Evolutionary conservation across 1,284 basidiomycete genomes (phyloP).

Genomic region (Rhodotorula sp.): DNA sequence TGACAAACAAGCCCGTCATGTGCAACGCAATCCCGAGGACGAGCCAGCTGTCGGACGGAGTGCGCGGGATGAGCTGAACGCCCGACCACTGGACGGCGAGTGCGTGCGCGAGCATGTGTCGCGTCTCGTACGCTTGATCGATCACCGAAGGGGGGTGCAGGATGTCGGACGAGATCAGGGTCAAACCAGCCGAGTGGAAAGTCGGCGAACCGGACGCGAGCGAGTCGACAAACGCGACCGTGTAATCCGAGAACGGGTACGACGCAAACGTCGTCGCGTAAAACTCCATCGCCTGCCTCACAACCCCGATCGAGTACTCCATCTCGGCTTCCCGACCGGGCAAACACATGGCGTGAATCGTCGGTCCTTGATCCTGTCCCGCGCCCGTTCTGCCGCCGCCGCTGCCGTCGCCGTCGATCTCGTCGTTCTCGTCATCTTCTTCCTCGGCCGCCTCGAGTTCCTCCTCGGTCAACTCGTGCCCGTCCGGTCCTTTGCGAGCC

Average conservation of each 20-base stretch:
- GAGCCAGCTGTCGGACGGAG: slow-evolving; percentile 95
- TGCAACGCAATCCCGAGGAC: slow-evolving; percentile 89
- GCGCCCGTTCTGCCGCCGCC: slow-evolving; percentile 40
- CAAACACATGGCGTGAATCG: slow-evolving; percentile 88
- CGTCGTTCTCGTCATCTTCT: slow-evolving; percentile 48
- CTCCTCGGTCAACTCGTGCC: slow-evolving; percentile 6
- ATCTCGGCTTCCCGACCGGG: slow-evolving; percentile 74
- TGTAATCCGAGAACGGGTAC: slow-evolving; percentile 90
- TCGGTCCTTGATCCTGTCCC: slow-evolving; percentile 55
- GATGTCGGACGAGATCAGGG: slow-evolving; percentile 76
- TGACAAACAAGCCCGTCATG: slow-evolving; percentile 83
- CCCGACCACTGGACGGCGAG: slow-evolving; percentile 96
- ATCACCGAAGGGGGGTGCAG: slow-evolving; percentile 85
- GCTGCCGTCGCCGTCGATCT: slow-evolving; percentile 52
- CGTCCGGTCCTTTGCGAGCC: slow-evolving; percentile 24
- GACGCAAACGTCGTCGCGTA: slow-evolving; percentile 90
- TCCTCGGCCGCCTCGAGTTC: slow-evolving; percentile 13
- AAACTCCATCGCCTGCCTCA: slow-evolving; percentile 86
- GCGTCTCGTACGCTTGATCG: slow-evolving; percentile 88
- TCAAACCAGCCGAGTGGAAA: slow-evolving; percentile 80
- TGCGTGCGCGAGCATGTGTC: slow-evolving; percentile 80
- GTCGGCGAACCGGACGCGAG: slow-evolving; percentile 69
- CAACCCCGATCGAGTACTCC: slow-evolving; percentile 66
- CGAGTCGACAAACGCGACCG: slow-evolving; percentile 85
- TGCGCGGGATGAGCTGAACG: slow-evolving; percentile 91